Conservation (phyloP, 441 rosid genomes). For the Biscutella auriculata region DNA sequence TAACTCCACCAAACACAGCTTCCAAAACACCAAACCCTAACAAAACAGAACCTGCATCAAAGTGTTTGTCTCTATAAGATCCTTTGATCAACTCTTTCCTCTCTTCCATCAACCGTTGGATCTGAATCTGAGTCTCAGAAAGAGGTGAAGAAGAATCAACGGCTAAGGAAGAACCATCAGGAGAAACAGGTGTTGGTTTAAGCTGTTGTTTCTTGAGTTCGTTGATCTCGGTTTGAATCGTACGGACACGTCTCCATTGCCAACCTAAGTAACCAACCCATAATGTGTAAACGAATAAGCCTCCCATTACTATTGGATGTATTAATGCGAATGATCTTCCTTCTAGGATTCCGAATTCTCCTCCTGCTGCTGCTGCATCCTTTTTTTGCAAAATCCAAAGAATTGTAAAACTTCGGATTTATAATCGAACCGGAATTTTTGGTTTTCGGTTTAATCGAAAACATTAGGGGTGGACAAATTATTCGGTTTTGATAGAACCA, state of each 20-base stretch:
- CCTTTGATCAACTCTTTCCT: slow-evolving; percentile 83
- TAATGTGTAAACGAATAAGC: slow-evolving; percentile 56
- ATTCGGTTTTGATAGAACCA: too few species aligned
- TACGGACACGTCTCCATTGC: slow-evolving; percentile 93
- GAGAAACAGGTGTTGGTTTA: slow-evolving; percentile 62
- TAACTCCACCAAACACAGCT: slow-evolving; percentile 58
- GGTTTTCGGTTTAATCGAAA: too few species aligned
- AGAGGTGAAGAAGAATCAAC: slow-evolving; percentile 33
- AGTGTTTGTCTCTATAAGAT: slow-evolving; percentile 63
- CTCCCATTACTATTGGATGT: slow-evolving; percentile 64
- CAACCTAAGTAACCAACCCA: slow-evolving; percentile 86
- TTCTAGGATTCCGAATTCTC: slow-evolving; percentile 75
- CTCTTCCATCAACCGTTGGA: slow-evolving; percentile 72
- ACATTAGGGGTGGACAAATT: too few species aligned
- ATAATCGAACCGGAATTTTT: too few species aligned
- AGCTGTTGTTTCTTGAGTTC: slow-evolving; percentile 79
- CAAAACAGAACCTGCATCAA: slow-evolving; percentile 70
- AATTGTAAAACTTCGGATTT: too few species aligned
- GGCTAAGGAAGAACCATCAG: slow-evolving; percentile 50
- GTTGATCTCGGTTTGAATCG: slow-evolving; percentile 56
- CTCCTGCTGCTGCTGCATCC: slow-evolving; percentile 72
- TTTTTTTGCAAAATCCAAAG: too few species aligned
- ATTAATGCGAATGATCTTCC: slow-evolving; percentile 66
- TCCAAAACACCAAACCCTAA: slow-evolving; percentile 84
- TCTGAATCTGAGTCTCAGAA: slow-evolving; percentile 50